Evolutionary conservation across 2,329 filamentous ascomycete genomes (phyloP), one percentile per base, ranked within the genome.

Genomic region (Aspergillus pseudoglaucus): DNA sequence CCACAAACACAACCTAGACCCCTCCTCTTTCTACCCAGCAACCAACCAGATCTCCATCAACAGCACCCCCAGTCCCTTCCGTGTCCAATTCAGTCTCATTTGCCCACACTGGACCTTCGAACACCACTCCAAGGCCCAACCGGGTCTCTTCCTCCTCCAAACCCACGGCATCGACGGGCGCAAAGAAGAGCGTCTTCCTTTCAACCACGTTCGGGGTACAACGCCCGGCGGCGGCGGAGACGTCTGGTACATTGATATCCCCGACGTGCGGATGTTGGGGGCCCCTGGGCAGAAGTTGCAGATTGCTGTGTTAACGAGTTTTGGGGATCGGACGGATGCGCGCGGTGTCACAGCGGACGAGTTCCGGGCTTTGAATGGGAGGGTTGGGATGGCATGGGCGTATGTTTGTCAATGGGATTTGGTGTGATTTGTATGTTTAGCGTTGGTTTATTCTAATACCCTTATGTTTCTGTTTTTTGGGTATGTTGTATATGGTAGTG

Each of bases 101-200:
- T 97, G 91, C 64, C 80, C 82, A 59, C 91, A 97, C 65, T 95
- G 88, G 88, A 82, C 83, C 39, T 75, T 84, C n/a, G 78, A 84
- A 54, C 52, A 58, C 12, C 78, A 77, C 51, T 77, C 87, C 53
- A 87, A 85, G 0, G 69, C 74, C 46, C 85, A 84, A 17, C 59
- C 55, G 1, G 80, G 78, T 50, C 77, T 90, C 40, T 82, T 91
- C 59, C 70, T 93, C 14, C 71, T 95, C 15, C 77, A 77, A 47
- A 77, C 88, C 23, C 75, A 83, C 22, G 85, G 83, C 0, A 57
- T 77, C 3, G 82, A 89, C 56, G 87, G 87, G 0, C 72, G 79
- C 6, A 80, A 84, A 44, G 79, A 85, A 8, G 82, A 90, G 39
- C 76, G 81, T 47, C 69, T 91, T 1, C 81, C 87, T 0, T 80